These are phyloP conservation scores for Rhizopogon vinicolor DNA, from an alignment of 768 basidiomycete genomes.

Conservation along the genomic window DNA sequence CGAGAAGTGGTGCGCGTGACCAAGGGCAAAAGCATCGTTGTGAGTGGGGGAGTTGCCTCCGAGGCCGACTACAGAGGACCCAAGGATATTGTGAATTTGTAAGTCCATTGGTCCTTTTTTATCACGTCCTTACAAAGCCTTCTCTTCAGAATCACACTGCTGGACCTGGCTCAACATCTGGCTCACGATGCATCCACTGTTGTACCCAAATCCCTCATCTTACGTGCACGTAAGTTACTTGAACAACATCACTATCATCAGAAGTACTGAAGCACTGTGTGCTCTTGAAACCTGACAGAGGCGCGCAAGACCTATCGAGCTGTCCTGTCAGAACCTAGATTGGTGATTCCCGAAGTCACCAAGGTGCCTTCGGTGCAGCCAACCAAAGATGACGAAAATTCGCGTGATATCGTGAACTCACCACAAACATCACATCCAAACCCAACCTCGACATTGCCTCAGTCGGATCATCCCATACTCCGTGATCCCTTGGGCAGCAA, in stretches of 20 bases:
- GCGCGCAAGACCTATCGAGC: slow-evolving; percentile 80
- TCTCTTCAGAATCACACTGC: slow-evolving; percentile 51
- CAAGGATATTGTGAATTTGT: slow-evolving; percentile 75
- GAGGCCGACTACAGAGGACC: slow-evolving; percentile 67
- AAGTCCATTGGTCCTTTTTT: slow-evolving; percentile 16
- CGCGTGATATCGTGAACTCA: background rate
- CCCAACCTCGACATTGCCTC: background rate
- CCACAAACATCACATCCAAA: background rate
- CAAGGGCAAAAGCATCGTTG: slow-evolving; percentile 71
- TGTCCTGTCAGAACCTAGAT: slow-evolving; percentile 67
- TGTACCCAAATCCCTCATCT: slow-evolving; percentile 58
- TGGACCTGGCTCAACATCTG: slow-evolving; percentile 65
- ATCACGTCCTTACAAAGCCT: background rate
- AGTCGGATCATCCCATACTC: background rate
- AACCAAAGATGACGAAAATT: background rate
- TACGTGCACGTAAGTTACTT: slow-evolving; percentile 65
- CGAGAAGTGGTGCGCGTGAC: slow-evolving; percentile 76
- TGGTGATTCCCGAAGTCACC: slow-evolving; percentile 45
- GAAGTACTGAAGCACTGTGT: background rate
- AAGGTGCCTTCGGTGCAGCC: background rate
- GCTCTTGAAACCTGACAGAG: slow-evolving; percentile 37
- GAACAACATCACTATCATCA: background rate
- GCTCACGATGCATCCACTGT: slow-evolving; percentile 60
- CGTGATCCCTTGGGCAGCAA: background rate
- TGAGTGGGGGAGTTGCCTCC: slow-evolving; percentile 63